Base-by-base conservation (phyloP, 176 grass and related monocot species). In the Pharus latifolius region DNA sequence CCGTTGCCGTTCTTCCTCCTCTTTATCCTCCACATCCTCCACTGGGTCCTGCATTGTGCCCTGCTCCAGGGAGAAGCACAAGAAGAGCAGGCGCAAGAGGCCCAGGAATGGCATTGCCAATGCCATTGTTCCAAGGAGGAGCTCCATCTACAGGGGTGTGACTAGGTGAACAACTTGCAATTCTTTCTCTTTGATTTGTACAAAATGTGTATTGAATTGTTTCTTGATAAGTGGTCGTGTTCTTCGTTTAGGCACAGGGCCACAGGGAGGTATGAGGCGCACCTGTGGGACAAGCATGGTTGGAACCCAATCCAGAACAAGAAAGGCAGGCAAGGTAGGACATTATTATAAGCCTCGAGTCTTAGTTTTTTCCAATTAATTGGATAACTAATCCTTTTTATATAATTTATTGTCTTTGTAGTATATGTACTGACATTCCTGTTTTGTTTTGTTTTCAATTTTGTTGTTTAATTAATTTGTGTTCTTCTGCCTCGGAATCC, bases 231-330 rank as follows among this genome's bases (percentile, higher is more conserved):
- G 37, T 27, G 0, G 2, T 42, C 43, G 48, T 17, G 10, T 20
- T 30, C 18, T 29, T 58, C 81, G 46, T 44, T 32, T 8, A 96
- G 92, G 73, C 85, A 96, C 78, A 71, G 49, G 78, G 58, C 20
- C 44, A 50, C 92, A 3, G 92, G 92, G 22, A 91, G 76, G 63
- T 96, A 63, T 46, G 92, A 91, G 76, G 88, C 88, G 38, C 82
- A 88, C 66, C 75, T 96, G 49, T 96, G 92, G 92, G 88, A 96
- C 72, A 76, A 47, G 58, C 25, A 68, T 10, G 72, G 40, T 38
- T 75, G 82, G 85, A 86, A 46, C 30, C 26, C 72, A 34, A 38
- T 43, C 25, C 65, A 83, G 76, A 81, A 24, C 55, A 96, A 78
- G 85, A 88, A 73, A 80, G 92, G 92, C 68, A 84, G 38, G 30